phyloP scores from a whole-genome alignment of 2,329 filamentous ascomycete species.

The Curvularia sp. region DNA sequence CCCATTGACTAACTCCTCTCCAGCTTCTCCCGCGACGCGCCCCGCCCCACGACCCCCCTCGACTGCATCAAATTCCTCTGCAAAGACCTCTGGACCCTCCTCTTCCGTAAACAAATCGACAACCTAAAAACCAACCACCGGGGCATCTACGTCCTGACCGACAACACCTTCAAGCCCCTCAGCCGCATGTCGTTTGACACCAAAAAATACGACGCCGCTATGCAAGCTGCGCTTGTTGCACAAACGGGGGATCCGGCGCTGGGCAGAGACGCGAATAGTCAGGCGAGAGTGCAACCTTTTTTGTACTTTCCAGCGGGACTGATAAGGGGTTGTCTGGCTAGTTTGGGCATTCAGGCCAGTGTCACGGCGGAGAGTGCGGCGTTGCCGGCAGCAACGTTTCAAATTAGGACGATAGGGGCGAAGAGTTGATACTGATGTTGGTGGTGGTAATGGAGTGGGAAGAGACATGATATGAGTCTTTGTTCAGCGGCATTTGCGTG shows the following conservation, averaged over 20 bases:
- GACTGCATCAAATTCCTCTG: constrained; percentile 98
- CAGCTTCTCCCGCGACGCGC: constrained; percentile 81
- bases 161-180: constrained; percentile 89
- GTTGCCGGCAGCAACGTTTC: constrained; percentile 87
- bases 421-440: constrained; percentile 61
- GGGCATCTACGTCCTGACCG: constrained; percentile 94
- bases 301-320: constrained; percentile 95
- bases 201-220: constrained; percentile 39
- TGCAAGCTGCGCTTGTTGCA: constrained; percentile 40
- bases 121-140: constrained; percentile 98
- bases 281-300: constrained; percentile 62
- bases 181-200: constrained; percentile 83
- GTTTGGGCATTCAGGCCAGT: constrained; percentile 86
- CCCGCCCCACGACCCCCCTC: constrained; percentile 88
- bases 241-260: constrained; percentile 40
- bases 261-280: constrained; percentile 60
- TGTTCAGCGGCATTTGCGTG: neutral
- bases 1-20: neutral
- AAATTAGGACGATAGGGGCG: constrained; percentile 82
- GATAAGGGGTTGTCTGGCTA: constrained; percentile 89
- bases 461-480: neutral
- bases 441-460: neutral
- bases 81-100: constrained; percentile 95
- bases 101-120: constrained; percentile 97
- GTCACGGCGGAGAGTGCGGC: constrained; percentile 91